Conservation (phyloP, 306 rosid species). For the Vigna nakashimae region DNA sequence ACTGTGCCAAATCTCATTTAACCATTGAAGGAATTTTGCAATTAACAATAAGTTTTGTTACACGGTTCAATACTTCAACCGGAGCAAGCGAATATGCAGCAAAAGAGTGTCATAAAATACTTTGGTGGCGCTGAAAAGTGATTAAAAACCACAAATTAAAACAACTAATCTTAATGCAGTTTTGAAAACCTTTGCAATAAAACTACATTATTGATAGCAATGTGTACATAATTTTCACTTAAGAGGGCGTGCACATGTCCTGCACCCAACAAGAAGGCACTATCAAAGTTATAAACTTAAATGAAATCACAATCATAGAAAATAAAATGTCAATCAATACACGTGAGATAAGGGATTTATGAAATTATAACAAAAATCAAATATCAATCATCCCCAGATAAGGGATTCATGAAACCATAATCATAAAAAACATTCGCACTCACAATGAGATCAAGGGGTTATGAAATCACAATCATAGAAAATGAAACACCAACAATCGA, state of each 20-base stretch:
- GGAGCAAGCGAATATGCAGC: not conserved
- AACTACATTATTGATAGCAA: not conserved
- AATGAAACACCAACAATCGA: not conserved
- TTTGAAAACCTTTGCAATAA: not conserved
- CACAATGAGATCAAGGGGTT: too few species aligned
- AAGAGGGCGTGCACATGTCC: not conserved
- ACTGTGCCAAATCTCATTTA: not conserved
- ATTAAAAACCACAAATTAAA: not conserved
- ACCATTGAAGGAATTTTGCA: not conserved
- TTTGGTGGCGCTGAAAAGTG: not conserved
- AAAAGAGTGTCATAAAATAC: not conserved
- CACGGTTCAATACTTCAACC: not conserved
- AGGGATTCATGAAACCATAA: not conserved
- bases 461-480: not conserved
- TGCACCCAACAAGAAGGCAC: not conserved
- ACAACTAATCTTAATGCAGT: not conserved
- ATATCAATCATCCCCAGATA: not conserved
- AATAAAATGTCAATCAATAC: not conserved
- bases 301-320: not conserved
- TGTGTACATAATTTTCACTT: not conserved
- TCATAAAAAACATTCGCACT: not conserved
- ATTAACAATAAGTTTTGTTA: not conserved
- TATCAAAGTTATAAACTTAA: not conserved
- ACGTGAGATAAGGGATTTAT: not conserved
- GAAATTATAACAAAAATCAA: constrained; percentile 6